Evolutionary conservation across 2,329 filamentous ascomycete genomes (phyloP).

Genomic region (Aspergillus sp.): DNA sequence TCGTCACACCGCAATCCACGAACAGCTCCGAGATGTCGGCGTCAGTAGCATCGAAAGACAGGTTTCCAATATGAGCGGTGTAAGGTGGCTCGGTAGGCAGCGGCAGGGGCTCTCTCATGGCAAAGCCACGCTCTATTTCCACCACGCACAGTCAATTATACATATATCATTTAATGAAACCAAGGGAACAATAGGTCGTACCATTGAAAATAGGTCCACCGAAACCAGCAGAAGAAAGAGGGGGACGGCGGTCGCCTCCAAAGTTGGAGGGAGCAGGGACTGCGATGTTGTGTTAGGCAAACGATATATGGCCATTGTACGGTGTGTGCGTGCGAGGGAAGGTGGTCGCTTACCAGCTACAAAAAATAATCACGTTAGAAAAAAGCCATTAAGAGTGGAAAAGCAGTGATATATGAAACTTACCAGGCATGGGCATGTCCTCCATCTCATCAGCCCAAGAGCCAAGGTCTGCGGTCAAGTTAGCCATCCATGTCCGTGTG

Average conservation of each 20-base stretch:
- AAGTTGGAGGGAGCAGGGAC: slow-evolving; percentile 48
- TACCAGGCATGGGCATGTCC: slow-evolving; percentile 73
- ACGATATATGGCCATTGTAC: slow-evolving; percentile 5
- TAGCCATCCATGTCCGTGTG: slow-evolving; percentile 29
- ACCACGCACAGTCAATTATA: slow-evolving; percentile 6
- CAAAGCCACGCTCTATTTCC: slow-evolving; percentile 39
- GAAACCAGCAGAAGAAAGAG: slow-evolving; percentile 40
- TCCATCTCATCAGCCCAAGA: slow-evolving; percentile 99
- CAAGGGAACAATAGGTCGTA: slow-evolving; percentile 19
- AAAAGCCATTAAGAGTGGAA: neutral
- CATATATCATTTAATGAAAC: slow-evolving; percentile 8
- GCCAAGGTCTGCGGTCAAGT: slow-evolving; percentile 61
- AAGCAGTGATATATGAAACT: slow-evolving; percentile 35
- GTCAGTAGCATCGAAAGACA: slow-evolving; percentile 89
- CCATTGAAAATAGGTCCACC: slow-evolving; percentile 37
- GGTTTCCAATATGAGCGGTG: slow-evolving; percentile 93
- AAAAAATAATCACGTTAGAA: slow-evolving; percentile 12
- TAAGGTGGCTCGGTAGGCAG: slow-evolving; percentile 90
- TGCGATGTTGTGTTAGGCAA: slow-evolving; percentile 26
- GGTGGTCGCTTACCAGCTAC: slow-evolving; percentile 32
- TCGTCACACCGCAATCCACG: slow-evolving; percentile 77
- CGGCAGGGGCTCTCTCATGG: slow-evolving; percentile 67
- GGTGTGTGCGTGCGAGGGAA: slow-evolving; percentile 6
- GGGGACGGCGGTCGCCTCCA: slow-evolving; percentile 51
- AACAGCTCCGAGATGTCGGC: slow-evolving; percentile 86